Conservation (phyloP, 2,329 filamentous ascomycete species). For the Emmonsiellopsis sp. region DNA sequence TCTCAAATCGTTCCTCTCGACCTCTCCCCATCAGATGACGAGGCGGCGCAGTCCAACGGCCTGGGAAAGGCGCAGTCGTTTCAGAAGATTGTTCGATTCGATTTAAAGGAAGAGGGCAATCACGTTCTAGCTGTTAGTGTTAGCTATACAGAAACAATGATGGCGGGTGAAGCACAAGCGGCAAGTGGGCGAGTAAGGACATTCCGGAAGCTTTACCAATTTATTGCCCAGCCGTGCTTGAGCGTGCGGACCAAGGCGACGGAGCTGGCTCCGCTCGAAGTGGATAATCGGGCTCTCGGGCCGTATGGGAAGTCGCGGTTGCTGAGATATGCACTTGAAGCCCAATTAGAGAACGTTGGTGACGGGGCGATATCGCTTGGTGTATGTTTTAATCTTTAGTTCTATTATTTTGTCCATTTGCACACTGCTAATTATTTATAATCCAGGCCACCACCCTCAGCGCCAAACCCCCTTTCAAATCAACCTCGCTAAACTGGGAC, state of each 20-base stretch:
- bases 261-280: constrained; percentile 42
- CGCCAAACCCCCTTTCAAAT: constrained; percentile 45
- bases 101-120: constrained; percentile 87
- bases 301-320: constrained; percentile 35
- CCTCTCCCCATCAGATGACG: constrained; percentile 40
- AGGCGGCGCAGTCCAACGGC: constrained; percentile 34
- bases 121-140: constrained; percentile 91
- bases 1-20: constrained; percentile 61
- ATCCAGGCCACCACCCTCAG: constrained; percentile 39
- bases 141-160: constrained; percentile 79
- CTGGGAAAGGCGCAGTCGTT: constrained; percentile 45
- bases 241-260: constrained; percentile 87
- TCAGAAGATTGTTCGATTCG: constrained; percentile 74
- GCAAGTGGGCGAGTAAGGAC: constrained; percentile 61
- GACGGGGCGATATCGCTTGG: constrained; percentile 76
- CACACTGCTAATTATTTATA: not conserved
- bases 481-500: constrained; percentile 49
- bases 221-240: constrained; percentile 81
- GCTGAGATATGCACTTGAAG: constrained; percentile 68
- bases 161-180: constrained; percentile 32
- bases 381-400: constrained; percentile 22
- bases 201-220: constrained; percentile 94
- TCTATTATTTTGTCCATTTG: not conserved
- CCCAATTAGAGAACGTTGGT: constrained; percentile 89
- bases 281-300: constrained; percentile 36